Conservation (phyloP, 2,329 filamentous ascomycete genomes). For the Biscogniauxia sp. region DNA sequence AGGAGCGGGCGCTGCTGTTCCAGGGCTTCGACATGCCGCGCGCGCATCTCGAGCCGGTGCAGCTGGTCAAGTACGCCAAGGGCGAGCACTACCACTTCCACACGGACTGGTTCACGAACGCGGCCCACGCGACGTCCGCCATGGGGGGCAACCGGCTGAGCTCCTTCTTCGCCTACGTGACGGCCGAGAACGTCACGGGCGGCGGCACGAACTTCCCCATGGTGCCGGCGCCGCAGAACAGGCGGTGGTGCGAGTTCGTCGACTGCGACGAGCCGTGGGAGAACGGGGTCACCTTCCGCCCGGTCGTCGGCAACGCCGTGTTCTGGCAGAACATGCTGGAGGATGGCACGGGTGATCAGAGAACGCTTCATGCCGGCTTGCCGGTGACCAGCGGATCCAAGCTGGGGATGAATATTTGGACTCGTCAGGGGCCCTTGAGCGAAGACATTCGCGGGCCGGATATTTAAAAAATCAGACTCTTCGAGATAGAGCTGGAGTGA, state of each 20-base stretch:
- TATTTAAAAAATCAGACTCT: neutral
- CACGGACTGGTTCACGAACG: slow-evolving; percentile 49
- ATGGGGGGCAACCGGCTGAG: slow-evolving; percentile 44
- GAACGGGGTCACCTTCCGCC: slow-evolving; percentile 46
- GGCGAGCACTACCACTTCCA: slow-evolving; percentile 49
- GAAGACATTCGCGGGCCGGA: slow-evolving; percentile 32
- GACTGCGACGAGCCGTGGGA: slow-evolving; percentile 50
- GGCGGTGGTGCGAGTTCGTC: slow-evolving; percentile 43
- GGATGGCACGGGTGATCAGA: slow-evolving; percentile 40
- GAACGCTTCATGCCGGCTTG: slow-evolving; percentile 46
- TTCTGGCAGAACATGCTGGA: slow-evolving; percentile 47
- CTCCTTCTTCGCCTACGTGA: slow-evolving; percentile 49
- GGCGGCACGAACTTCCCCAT: slow-evolving; percentile 50
- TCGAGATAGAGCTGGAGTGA: neutral
- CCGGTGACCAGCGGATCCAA: slow-evolving; percentile 46
- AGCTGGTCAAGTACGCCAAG: slow-evolving; percentile 45
- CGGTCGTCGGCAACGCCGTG: slow-evolving; percentile 46
- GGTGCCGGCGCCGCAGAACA: slow-evolving; percentile 36
- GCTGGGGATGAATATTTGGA: slow-evolving; percentile 54
- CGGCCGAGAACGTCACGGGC: slow-evolving; percentile 40
- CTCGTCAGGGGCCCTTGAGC: slow-evolving; percentile 40
- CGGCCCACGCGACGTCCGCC: slow-evolving; percentile 35
- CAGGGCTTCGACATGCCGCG: slow-evolving; percentile 42
- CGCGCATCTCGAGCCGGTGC: slow-evolving; percentile 44
- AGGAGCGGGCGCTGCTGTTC: slow-evolving; percentile 44